Conservation (phyloP, 2,329 filamentous ascomycete species). For the Monosporascus sp. region DNA sequence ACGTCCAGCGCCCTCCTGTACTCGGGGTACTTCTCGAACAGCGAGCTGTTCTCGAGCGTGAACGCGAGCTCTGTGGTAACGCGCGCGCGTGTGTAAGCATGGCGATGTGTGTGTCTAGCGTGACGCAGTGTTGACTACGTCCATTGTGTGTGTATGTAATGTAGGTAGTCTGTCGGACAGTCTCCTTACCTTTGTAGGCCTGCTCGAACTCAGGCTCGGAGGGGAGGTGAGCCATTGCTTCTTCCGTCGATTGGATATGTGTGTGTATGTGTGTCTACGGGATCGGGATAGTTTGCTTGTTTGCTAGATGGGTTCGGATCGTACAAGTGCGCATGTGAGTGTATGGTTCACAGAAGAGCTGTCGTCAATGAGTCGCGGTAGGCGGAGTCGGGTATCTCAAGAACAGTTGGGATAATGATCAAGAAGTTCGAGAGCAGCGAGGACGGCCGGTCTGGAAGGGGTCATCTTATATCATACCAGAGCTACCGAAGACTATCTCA, state of each 20-base stretch:
- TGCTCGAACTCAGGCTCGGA: conserved; percentile 97
- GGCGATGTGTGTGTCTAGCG: background rate
- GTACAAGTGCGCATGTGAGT: background rate
- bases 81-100: conserved; percentile 12
- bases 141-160: conserved; percentile 9
- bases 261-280: background rate
- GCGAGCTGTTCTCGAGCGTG: conserved; percentile 87
- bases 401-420: too few relatives aligned
- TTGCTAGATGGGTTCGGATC: background rate
- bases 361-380: too few relatives aligned
- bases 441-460: too few relatives aligned
- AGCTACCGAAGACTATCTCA: too few relatives aligned
- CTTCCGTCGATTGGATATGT: background rate
- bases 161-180: background rate
- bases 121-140: background rate
- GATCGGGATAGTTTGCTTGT: background rate
- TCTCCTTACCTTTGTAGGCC: conserved; percentile 78
- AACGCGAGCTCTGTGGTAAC: conserved; percentile 72
- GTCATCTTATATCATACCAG: too few relatives aligned
- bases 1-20: conserved; percentile 88
- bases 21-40: conserved; percentile 92
- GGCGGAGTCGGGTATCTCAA: too few relatives aligned
- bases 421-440: too few relatives aligned
- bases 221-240: conserved; percentile 75
- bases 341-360: background rate